Percentiles rank a stretch among this genome's conserved stretches.
Conservation (phyloP, 345 rosid species). For the Gossypium bickii region DNA sequence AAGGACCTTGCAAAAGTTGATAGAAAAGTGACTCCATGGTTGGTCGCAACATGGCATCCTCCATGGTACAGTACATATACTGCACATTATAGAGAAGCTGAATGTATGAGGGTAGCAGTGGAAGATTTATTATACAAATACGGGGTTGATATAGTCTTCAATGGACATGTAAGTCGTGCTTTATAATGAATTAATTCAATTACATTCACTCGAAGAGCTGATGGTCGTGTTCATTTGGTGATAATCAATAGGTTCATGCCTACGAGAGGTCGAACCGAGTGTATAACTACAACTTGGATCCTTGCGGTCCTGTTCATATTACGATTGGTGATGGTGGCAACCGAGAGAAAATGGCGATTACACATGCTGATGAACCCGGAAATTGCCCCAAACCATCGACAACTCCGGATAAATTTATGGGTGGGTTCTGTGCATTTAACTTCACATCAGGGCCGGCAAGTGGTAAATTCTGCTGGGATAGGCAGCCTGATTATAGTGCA, state of each 20-base stretch:
- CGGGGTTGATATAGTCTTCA: constrained; percentile 75
- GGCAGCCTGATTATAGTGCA: constrained; percentile 76
- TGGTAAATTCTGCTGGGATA: constrained; percentile 63
- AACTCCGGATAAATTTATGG: constrained; percentile 47
- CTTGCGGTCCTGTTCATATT: constrained; percentile 74
- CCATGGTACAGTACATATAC: constrained; percentile 89
- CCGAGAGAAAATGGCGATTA: constrained; percentile 57
- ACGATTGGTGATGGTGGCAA: constrained; percentile 80
- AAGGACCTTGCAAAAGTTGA: constrained; percentile 51
- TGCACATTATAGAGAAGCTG: constrained; percentile 82
- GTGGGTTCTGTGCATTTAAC: constrained; percentile 59
- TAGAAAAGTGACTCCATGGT: constrained; percentile 80
- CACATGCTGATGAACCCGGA: constrained; percentile 81
- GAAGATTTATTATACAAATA: constrained; percentile 63
- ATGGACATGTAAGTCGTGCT: constrained; percentile 56
- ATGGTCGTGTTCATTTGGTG: not conserved
- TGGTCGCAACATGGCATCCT: constrained; percentile 78
- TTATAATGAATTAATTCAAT: not conserved
- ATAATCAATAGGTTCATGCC: constrained; percentile 65
- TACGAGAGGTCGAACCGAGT: constrained; percentile 91
- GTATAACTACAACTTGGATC: constrained; percentile 75
- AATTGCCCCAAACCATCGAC: constrained; percentile 63
- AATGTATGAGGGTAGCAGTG: constrained; percentile 76
- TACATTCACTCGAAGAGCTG: not conserved
- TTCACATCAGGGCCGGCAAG: constrained; percentile 60